phyloP scores from a whole-genome alignment of 805 yeast genomes.

The Lipomyces chichibuensis region DNA sequence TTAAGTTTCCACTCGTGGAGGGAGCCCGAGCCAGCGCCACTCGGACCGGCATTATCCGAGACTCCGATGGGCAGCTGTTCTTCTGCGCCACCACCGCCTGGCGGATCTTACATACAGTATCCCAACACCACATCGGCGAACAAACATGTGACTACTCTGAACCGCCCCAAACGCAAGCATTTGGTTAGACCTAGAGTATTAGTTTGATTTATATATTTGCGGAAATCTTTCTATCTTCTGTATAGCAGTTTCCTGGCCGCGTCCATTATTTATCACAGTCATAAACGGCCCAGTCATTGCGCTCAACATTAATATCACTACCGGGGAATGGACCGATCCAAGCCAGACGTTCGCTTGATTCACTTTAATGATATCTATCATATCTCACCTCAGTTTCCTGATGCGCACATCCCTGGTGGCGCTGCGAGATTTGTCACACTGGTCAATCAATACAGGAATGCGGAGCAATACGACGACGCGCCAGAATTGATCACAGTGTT shows the following conservation, averaged over 20 bases:
- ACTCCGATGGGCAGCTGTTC: no score
- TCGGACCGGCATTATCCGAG: no score
- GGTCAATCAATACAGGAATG: constrained; percentile 26
- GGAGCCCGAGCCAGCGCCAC: no score
- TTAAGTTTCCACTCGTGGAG: no score
- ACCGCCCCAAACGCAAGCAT: no score
- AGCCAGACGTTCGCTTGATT: constrained; percentile 31
- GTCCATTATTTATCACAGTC: neutral
- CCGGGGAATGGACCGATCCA: neutral
- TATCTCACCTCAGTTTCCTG: constrained; percentile 27
- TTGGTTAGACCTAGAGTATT: neutral
- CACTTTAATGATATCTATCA: constrained; percentile 39
- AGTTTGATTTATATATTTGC: neutral
- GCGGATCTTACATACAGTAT: no score
- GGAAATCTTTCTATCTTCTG: neutral
- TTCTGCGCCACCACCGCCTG: no score
- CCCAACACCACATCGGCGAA: no score
- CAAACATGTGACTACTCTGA: no score
- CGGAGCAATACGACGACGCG: constrained; percentile 14
- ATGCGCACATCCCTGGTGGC: constrained; percentile 35
- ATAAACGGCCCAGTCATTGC: neutral
- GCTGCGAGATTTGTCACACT: constrained; percentile 38
- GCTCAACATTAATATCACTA: neutral
- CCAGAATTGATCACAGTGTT: constrained; percentile 36
- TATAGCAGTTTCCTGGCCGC: neutral